A percentile compares a stretch with the other conserved stretches of the same genome.
These are phyloP conservation scores for Tylopilus sp. DNA, from an alignment of 1,284 basidiomycete species.

Conservation along the genomic window DNA sequence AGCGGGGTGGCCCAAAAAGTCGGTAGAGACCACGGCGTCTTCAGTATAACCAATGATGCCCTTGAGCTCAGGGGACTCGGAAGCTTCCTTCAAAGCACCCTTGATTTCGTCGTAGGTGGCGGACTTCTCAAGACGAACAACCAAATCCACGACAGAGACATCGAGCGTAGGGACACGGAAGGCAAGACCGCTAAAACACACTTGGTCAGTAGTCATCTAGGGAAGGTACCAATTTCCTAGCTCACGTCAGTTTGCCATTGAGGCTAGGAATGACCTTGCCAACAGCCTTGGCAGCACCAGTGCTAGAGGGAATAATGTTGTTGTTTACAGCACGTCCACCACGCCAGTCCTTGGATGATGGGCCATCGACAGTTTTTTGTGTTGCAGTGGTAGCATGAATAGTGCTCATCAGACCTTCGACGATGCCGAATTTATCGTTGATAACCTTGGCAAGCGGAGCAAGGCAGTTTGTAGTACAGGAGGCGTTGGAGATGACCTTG, in stretches of 20 bases:
- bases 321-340: constrained; percentile 97
- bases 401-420: constrained; percentile 99
- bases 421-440: constrained; percentile 95
- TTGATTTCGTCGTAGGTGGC: constrained; percentile 95
- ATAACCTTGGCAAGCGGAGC: constrained; percentile 99
- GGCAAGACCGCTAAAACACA: constrained; percentile 80
- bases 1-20: constrained; percentile 86
- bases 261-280: constrained; percentile 98
- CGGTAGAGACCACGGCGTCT: constrained; percentile 94
- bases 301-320: constrained; percentile 99
- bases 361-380: constrained; percentile 99
- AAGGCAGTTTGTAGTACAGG: constrained; percentile 99
- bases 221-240: not conserved
- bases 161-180: constrained; percentile 99
- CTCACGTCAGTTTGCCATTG: constrained; percentile 91
- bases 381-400: constrained; percentile 98
- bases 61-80: constrained; percentile 72
- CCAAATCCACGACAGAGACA: constrained; percentile 99
- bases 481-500: constrained; percentile 98
- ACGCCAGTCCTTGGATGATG: constrained; percentile 95
- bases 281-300: constrained; percentile 99
- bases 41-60: constrained; percentile 97
- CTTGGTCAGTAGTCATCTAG: constrained; percentile 1
- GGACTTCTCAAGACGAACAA: constrained; percentile 91
- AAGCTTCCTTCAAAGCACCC: constrained; percentile 85